Conservation (phyloP, 1,284 basidiomycete species). For the Melampsora americana region DNA sequence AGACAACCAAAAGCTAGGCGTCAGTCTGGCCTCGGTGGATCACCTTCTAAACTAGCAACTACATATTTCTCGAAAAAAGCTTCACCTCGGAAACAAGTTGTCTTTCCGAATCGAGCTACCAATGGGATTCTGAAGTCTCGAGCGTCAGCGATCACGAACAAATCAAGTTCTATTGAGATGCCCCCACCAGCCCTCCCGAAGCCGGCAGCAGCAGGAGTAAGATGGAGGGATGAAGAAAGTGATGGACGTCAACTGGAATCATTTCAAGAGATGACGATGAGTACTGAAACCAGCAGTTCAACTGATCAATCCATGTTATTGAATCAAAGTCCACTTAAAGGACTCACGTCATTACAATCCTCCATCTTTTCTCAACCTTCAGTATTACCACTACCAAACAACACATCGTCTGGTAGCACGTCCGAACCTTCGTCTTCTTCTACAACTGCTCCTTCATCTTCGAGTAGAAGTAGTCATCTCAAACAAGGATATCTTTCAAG, state of each 20-base stretch:
- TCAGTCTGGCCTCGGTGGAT: background rate
- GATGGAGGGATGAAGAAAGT: conserved; percentile 39
- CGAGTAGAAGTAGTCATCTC: conserved; percentile 21
- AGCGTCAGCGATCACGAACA: background rate
- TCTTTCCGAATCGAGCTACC: background rate
- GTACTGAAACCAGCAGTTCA: conserved; percentile 1
- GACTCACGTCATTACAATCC: conserved; percentile 5
- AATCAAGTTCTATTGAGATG: background rate
- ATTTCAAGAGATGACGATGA: conserved; percentile 19
- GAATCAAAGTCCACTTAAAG: conserved; percentile 10
- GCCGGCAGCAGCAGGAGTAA: conserved; percentile 11
- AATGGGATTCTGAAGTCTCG: conserved; percentile 4
- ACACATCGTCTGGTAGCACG: background rate
- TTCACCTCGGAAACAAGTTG: conserved; percentile 20
- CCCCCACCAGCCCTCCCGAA: background rate
- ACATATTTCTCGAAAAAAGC: conserved; percentile 9
- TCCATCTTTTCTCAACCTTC: background rate
- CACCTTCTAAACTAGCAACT: conserved; percentile 13
- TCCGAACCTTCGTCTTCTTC: conserved; percentile 2
- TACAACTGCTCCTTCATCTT: background rate
- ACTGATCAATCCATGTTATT: conserved; percentile 28
- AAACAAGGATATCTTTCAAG: conserved; percentile 30
- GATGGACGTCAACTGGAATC: conserved; percentile 34
- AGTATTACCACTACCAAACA: conserved; percentile 1
- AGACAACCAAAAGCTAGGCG: background rate